Base-by-base conservation (phyloP, 495 filamentous ascomycete species). In the Neurospora hispaniola region DNA sequence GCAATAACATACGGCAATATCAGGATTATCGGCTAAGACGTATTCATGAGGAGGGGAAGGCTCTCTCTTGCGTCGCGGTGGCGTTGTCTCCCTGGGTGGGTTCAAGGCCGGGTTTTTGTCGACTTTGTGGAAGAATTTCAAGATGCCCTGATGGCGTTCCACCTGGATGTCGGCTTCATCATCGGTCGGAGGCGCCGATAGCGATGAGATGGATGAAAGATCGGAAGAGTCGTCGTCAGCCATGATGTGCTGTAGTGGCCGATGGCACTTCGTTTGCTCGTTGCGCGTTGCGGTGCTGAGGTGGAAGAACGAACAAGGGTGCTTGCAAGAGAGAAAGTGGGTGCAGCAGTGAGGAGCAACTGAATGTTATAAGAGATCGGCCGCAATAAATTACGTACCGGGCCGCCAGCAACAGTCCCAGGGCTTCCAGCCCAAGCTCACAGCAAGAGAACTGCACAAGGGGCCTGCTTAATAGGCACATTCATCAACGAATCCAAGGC, bases 11-110 rank as follows among this genome's bases (percentile, higher is more conserved):
- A 97, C 93, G 74, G 94, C 90, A 83, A 98, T 91, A 77, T 93
- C 90, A 70, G 91, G 84, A 82, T 96, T 94, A 81, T 98, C 94
- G 72, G 93, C 93, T 48, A 97, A 79, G 27, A 94, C 90, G 82
- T 91, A 91, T 86, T 94, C 93, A 82, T 97, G 94, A 7, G 92
- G 90, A 78, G 94, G 94, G 76, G 94, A 95, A 40, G 93, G 89
- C 70, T 89, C 88, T 75, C 93, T 86, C 84, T 90, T 90, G 73
- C 91, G 91, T 73, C 89, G 85, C 41, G 92, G 91, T 70, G 91
- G 90, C 75, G 91, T 88, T 71, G 77, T 76, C 74, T 83, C 84
- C 77, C 80, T 80, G 75, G 80, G 78, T 66, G 54, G 6, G 27
- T 82, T 76, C 74, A 79, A 74, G 69, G 75, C 76, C 38, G 80